Evolutionary conservation across 2,329 filamentous ascomycete species (phyloP).

Genomic region (Cladosporium sp.): DNA sequence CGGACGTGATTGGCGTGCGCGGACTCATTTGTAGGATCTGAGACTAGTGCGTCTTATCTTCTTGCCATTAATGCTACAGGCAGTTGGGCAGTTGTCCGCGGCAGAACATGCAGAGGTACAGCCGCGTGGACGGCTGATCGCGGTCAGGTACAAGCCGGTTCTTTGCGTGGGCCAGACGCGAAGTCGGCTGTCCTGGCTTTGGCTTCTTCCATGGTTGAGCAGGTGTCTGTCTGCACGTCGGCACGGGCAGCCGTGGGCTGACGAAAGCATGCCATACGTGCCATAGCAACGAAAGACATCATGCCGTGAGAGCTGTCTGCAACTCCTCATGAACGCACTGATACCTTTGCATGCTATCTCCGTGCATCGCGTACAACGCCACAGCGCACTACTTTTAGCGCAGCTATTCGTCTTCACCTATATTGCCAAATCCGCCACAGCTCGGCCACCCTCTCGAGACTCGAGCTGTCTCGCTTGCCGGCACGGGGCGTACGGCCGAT

Average conservation of each 20-base stretch:
- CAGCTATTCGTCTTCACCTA: background rate
- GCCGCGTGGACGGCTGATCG: background rate
- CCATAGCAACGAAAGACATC: background rate
- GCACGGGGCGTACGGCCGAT: slow-evolving; percentile 7
- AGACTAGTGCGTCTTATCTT: slow-evolving; percentile 9
- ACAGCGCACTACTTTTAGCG: slow-evolving; percentile 3
- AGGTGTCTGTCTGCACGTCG: background rate
- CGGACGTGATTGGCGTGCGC: slow-evolving; percentile 3
- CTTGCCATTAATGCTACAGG: slow-evolving; percentile 8
- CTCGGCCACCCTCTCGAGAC: background rate
- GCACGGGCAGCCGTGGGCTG: background rate
- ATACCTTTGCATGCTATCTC: too few species aligned
- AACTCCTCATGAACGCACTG: background rate
- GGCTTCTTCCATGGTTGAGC: background rate
- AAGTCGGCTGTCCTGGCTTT: background rate
- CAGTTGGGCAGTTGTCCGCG: slow-evolving; percentile 7
- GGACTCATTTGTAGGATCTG: background rate
- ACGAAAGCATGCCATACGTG: background rate
- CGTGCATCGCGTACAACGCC: background rate
- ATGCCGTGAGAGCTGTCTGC: background rate
- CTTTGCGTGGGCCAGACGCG: background rate
- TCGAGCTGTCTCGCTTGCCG: slow-evolving; percentile 1
- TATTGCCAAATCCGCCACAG: background rate
- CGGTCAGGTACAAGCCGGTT: background rate
- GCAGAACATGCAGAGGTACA: slow-evolving; percentile 11